Evolutionary conservation across 1,284 basidiomycete species (phyloP).

Genomic region (Anthracocystis panici-leucophaei): DNA sequence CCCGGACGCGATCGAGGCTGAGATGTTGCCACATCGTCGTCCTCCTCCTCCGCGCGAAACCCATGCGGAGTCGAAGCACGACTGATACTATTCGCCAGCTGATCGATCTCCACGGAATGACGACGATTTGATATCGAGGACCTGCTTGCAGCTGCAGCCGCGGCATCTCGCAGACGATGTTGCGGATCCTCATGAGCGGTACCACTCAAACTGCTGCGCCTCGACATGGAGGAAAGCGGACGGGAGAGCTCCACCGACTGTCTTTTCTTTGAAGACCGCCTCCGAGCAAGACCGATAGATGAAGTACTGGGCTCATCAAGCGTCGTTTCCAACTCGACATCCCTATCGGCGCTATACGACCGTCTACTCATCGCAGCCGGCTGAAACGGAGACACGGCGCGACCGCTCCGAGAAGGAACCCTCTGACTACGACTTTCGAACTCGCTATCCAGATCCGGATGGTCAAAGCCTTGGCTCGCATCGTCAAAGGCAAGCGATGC

Average conservation of each 20-base stretch:
- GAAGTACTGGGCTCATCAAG: conserved; percentile 4
- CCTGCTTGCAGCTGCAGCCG: conserved; percentile 33
- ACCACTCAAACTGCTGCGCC: conserved; percentile 27
- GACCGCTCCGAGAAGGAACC: background rate
- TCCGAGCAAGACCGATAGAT: background rate
- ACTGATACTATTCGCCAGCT: conserved; percentile 28
- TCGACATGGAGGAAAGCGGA: conserved; percentile 23
- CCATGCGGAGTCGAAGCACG: conserved; percentile 40
- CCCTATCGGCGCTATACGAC: conserved; percentile 5
- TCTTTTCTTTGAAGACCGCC: conserved; percentile 16
- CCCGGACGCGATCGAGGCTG: conserved; percentile 15
- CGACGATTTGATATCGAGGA: conserved; percentile 24
- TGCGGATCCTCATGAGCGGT: conserved; percentile 19
- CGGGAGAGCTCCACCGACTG: conserved; percentile 25
- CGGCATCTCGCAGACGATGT: conserved; percentile 33
- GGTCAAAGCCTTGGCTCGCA: conserved; percentile 12
- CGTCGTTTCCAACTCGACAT: conserved; percentile 17
- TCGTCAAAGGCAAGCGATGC: conserved; percentile 26
- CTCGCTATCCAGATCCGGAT: conserved; percentile 30
- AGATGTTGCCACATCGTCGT: conserved; percentile 5
- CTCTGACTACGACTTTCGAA: conserved; percentile 18
- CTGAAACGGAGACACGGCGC: conserved; percentile 21
- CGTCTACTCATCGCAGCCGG: conserved; percentile 4
- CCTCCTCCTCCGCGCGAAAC: conserved; percentile 26
- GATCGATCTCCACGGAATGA: conserved; percentile 35